phyloP scores from a whole-genome alignment of 2,329 filamentous ascomycete species.

The Neofusicoccum ribis region DNA sequence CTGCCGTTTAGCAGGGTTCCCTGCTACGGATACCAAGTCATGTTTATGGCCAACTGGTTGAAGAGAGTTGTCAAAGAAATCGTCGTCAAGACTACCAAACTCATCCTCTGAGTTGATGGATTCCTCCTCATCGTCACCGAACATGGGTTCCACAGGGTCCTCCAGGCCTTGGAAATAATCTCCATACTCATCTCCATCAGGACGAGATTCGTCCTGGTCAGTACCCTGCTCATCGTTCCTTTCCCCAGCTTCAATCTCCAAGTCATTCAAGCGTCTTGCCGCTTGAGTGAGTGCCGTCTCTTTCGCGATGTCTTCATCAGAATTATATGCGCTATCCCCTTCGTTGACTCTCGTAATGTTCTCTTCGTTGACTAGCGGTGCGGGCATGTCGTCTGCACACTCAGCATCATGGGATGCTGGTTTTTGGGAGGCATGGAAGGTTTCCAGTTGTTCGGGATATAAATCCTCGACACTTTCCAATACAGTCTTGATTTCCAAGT shows the following conservation, averaged over 20 bases:
- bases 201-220: neutral
- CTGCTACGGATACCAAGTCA: neutral
- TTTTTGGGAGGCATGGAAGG: slow-evolving; percentile 18
- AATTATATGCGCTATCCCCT: slow-evolving; percentile 42
- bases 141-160: neutral
- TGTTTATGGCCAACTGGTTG: neutral
- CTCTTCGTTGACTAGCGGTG: slow-evolving; percentile 65
- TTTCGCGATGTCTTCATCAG: slow-evolving; percentile 40
- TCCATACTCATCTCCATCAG: neutral
- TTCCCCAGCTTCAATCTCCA: neutral
- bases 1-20: neutral
- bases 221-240: neutral
- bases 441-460: slow-evolving; percentile 65
- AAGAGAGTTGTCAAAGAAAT: slow-evolving; percentile 1
- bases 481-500: slow-evolving; percentile 68
- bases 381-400: neutral
- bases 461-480: slow-evolving; percentile 86
- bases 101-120: slow-evolving; percentile 14
- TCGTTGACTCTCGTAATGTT: slow-evolving; percentile 53
- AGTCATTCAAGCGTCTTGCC: neutral
- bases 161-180: neutral
- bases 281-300: neutral
- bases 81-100: slow-evolving; percentile 17
- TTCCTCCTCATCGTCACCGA: neutral
- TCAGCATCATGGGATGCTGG: neutral